Percentiles rank a stretch among this genome's conserved stretches.
Evolutionary conservation across 441 rosid species (phyloP).

Genomic region (Syzygium syzygioides): DNA sequence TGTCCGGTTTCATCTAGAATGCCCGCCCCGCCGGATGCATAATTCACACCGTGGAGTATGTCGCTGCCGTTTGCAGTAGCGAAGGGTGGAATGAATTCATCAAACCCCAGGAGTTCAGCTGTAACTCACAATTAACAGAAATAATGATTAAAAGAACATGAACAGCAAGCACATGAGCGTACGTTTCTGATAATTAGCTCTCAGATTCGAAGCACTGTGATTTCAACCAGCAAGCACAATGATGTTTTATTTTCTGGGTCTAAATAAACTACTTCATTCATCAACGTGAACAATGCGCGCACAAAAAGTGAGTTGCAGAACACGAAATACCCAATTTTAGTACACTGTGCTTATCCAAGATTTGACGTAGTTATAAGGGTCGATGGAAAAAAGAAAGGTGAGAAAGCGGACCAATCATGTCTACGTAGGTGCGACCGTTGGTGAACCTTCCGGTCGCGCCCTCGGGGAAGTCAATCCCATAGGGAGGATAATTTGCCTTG

Average conservation of each 20-base stretch:
- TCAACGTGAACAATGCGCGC: too few species aligned
- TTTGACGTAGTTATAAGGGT: neutral
- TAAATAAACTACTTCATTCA: too few species aligned
- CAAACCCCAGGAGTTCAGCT: constrained; percentile 25
- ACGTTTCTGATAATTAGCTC: neutral
- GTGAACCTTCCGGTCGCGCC: constrained; percentile 7
- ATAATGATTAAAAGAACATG: neutral
- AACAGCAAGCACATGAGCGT: neutral
- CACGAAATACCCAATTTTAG: too few species aligned
- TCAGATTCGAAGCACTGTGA: neutral
- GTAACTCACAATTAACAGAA: neutral
- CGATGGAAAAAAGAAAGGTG: neutral
- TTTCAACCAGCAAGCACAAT: neutral
- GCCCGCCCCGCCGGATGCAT: constrained; percentile 7
- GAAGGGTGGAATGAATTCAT: constrained; percentile 18
- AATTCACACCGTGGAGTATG: constrained; percentile 25
- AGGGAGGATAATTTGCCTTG: constrained; percentile 1
- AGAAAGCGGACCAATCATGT: neutral
- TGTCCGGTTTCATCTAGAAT: constrained; percentile 18
- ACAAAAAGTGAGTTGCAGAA: too few species aligned
- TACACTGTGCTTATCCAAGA: neutral
- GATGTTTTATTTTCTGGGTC: neutral
- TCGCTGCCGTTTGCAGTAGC: neutral
- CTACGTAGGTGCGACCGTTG: neutral
- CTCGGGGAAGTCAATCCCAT: neutral